Evolutionary conservation across 176 grass and related monocot genomes (phyloP).

Genomic region (Lolium rigidum): DNA sequence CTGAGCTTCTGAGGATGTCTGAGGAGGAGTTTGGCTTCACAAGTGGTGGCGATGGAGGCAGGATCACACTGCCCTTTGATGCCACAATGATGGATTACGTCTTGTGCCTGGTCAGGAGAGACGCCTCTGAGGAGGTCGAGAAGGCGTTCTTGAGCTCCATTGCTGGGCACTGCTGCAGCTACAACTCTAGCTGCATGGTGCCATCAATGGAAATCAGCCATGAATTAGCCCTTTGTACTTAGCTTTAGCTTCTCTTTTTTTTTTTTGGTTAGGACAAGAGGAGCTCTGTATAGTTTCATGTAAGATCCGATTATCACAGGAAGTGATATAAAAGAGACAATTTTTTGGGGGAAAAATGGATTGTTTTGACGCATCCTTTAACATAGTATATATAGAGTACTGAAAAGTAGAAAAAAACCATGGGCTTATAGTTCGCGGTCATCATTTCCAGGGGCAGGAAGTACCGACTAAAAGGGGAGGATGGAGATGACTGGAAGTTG

Average conservation of each 20-base stretch:
- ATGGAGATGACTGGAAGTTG: neutral
- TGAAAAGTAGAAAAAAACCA: conserved; percentile 21
- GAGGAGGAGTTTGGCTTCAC: conserved; percentile 52
- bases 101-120: conserved; percentile 43
- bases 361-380: neutral
- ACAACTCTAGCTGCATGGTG: neutral
- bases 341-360: neutral
- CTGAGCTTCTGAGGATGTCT: conserved; percentile 45
- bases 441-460: neutral
- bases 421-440: neutral
- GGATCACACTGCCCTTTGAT: conserved; percentile 57
- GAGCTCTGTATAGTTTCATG: neutral
- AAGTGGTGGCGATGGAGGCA: neutral
- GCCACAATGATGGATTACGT: conserved; percentile 46
- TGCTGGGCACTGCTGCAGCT: neutral
- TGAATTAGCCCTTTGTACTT: conserved; percentile 15
- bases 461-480: neutral
- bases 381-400: conserved; percentile 16
- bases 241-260: neutral
- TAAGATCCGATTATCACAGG: neutral
- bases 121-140: conserved; percentile 50
- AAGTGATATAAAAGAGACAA: neutral
- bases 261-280: neutral
- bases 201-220: neutral
- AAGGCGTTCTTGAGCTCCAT: conserved; percentile 45